These are phyloP conservation scores for Cymodocea nodosa DNA, from an alignment of 116 monocot species.

Conservation along the genomic window DNA sequence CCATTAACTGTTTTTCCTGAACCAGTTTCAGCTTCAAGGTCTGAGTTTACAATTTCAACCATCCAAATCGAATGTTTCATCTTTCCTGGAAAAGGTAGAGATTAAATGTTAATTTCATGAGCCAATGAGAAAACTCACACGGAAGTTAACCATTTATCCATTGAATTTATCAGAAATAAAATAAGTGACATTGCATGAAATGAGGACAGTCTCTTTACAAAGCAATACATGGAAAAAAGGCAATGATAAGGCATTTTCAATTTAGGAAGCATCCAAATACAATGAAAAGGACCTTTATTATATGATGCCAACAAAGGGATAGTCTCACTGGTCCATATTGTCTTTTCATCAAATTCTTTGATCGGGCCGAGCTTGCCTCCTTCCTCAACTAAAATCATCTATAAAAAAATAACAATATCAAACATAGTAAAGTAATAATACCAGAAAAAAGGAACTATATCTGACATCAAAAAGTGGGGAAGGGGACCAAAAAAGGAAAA, in stretches of 20 bases:
- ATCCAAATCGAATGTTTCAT: conserved; percentile 87
- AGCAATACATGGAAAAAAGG: too few relatives aligned
- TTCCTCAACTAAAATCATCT: conserved; percentile 76
- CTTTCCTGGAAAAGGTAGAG: conserved; percentile 35
- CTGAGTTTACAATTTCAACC: conserved; percentile 17
- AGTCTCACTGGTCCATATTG: conserved; percentile 71
- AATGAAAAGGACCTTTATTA: conserved; percentile 49
- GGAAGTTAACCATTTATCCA: background rate
- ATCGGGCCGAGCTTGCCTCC: conserved; percentile 50
- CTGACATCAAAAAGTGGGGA: too few relatives aligned
- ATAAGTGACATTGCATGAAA: too few relatives aligned
- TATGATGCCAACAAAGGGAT: conserved; percentile 78
- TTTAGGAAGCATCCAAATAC: background rate
- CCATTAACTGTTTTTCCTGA: conserved; percentile 9
- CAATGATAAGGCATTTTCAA: background rate
- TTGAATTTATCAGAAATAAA: background rate
- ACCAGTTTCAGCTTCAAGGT: conserved; percentile 14
- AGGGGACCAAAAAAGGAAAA: too few relatives aligned
- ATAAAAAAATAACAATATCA: conserved; percentile 3
- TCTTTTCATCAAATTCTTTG: conserved; percentile 91
- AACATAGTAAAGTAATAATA: too few relatives aligned
- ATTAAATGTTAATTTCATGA: background rate
- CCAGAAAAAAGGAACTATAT: too few relatives aligned
- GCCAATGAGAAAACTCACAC: background rate
- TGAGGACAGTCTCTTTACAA: too few relatives aligned